Evolutionary conservation across 2,329 filamentous ascomycete species (phyloP).

Genomic region (Pyricularia pennisetigena): DNA sequence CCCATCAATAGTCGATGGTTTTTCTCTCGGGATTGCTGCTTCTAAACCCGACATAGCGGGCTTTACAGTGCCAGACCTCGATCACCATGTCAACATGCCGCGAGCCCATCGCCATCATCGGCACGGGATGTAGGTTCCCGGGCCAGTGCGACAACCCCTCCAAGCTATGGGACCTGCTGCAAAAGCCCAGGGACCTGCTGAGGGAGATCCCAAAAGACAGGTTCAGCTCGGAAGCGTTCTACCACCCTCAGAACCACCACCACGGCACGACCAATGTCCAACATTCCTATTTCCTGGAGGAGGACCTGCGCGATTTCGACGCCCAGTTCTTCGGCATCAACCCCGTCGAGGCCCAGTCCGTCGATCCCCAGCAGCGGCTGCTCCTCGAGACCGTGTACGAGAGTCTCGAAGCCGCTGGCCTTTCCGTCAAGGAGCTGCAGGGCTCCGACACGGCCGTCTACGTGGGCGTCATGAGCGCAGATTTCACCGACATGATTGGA

Average conservation of each 20-base stretch:
- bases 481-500: conserved; percentile 12
- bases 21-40: not conserved
- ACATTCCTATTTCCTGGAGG: conserved; percentile 5
- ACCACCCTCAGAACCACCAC: conserved; percentile 17
- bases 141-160: conserved; percentile 16
- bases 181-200: conserved; percentile 15
- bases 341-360: conserved; percentile 20
- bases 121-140: conserved; percentile 19
- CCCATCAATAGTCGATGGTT: not conserved
- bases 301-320: conserved; percentile 14
- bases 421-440: conserved; percentile 32
- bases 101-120: conserved; percentile 19
- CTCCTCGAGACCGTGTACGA: conserved; percentile 43
- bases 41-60: not conserved
- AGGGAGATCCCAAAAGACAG: conserved; percentile 17
- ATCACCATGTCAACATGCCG: not conserved
- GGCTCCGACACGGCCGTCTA: conserved; percentile 39
- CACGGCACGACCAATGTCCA: conserved; percentile 21
- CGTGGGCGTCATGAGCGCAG: conserved; percentile 25
- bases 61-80: not conserved
- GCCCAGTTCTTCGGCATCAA: conserved; percentile 25
- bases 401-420: conserved; percentile 40
- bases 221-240: conserved; percentile 20
- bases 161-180: conserved; percentile 20
- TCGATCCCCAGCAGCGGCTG: conserved; percentile 40